Evolutionary conservation across 768 basidiomycete species (phyloP).

Genomic region (Ramaria sp.): DNA sequence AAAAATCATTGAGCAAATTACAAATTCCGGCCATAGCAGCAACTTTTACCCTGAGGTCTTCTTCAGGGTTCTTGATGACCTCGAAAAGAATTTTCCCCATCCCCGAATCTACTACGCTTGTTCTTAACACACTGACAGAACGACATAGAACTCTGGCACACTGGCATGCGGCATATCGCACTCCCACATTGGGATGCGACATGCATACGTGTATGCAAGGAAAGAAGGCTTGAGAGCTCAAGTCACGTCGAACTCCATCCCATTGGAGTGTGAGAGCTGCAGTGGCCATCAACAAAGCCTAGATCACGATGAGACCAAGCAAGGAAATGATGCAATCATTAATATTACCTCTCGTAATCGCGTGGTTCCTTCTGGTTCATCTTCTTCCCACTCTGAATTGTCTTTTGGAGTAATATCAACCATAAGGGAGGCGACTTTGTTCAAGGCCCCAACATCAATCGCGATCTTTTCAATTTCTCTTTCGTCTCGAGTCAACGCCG

Average conservation of each 20-base stretch:
- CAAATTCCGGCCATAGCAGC: constrained; percentile 70
- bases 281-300: constrained; percentile 68
- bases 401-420: constrained; percentile 43
- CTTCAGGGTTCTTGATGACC: constrained; percentile 41
- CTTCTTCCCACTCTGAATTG: constrained; percentile 48
- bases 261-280: constrained; percentile 64
- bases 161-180: constrained; percentile 82
- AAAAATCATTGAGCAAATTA: constrained; percentile 81
- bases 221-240: constrained; percentile 46
- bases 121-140: constrained; percentile 68
- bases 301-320: not conserved
- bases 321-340: not conserved
- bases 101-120: constrained; percentile 75
- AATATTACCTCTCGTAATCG: constrained; percentile 49
- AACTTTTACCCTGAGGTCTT: constrained; percentile 59
- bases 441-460: constrained; percentile 56
- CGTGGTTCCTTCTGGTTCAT: constrained; percentile 50
- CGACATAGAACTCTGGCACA: constrained; percentile 72
- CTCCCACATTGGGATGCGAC: constrained; percentile 52
- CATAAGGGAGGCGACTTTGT: constrained; percentile 40
- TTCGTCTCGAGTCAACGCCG: constrained; percentile 60
- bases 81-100: constrained; percentile 62
- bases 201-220: constrained; percentile 45
- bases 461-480: constrained; percentile 54
- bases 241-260: constrained; percentile 56